Evolutionary conservation across 129 eudicot genomes (phyloP), one percentile per base, ranked within the genome.

Genomic region (Saposhnikovia divaricata): DNA sequence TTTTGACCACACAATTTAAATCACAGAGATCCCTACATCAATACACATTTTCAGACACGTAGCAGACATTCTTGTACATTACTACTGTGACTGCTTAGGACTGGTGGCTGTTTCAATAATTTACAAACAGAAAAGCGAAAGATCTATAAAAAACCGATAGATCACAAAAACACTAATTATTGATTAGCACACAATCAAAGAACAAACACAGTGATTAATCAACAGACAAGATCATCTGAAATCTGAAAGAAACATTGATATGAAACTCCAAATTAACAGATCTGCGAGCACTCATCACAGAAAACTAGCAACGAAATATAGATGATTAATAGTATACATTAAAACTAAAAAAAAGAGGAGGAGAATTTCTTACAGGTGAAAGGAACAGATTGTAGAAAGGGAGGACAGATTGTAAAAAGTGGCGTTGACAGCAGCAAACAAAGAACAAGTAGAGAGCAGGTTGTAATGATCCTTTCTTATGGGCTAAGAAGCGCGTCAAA

Each of bases 301-400:
- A 5, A 63, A 61, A 77, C 4, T 8, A 44, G 66, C 37, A 34
- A 34, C 2, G 37, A 34, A 34, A 34, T 0, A 34, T 34, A 34
- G 0, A 0, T 34, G 37, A 34, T 34, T 34, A 34, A 34, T 34
- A n/a, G n/a, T n/a, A 34, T 34, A 34, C 37, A 34, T 34, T 34
- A 34, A 34, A 34, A 34, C 37, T 34, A 34, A 1, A 34, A 34
- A 34, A 34, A 34, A 34, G 40, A n/a, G 16, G 25, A 46, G 23
- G 74, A 78, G 38, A 84, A 46, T 46, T 46, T 46, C 78, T 75
- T 80, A 84, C 81, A 19, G 42, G 23, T 25, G 55, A 80, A 19
- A 9, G 50, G 50, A 73, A 31, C 15, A 21, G 50, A 40, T 0
- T 1, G 13, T 14, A 3, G 42, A 70, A 70, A 70, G 18, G 18